Evolutionary conservation across 371 early-diverging fungal genomes (phyloP), one percentile per base, ranked within the genome.

Genomic region (Capniomyces stellatus): DNA sequence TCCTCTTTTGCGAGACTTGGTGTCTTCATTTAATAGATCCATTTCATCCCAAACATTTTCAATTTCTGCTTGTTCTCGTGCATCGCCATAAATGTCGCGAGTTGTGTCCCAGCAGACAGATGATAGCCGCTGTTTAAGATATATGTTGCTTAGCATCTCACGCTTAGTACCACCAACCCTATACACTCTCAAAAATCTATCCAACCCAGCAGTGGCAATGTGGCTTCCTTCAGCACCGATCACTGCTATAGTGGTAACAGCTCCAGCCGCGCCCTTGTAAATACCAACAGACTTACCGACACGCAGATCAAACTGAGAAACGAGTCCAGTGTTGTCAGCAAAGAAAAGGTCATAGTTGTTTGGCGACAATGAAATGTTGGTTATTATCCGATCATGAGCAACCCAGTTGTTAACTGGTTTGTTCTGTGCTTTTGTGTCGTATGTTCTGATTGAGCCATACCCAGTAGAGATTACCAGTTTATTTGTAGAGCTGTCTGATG

Each of bases 91-190:
- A 31, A 59, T 25, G 30, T 58, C 60, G 54, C 61, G 62, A 19
- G 61, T 68, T 52, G 77, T 73, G 53, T 86, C 87, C 52, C 81
- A 78, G 27, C 83, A 55, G 0, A 91, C 58, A 23, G 73, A 64
- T 1, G 79, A 78, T 52, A 88, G 68, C 6, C 84, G 69, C 61
- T 88, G 88, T 67, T 89, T 91, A 47, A 89, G 61, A 55, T 89
- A 91, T 4, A 84, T 83, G 24, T 82, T 69, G 8, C 76, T 59
- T 49, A 81, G 52, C 43, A 75, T 66, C 31, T 81, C 70, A 12
- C 75, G 76, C 10, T 35, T 10, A 35, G 35, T 35, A 15, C 10
- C 6, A 10, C 35, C 35, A 35, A 35, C 15, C 63, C 87, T 82
- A 59, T 81, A 85, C 1, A 89, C 75, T 21, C 88, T 76, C 52